phyloP scores from a whole-genome alignment of 2,329 filamentous ascomycete genomes.

The Biscogniauxia sp. region DNA sequence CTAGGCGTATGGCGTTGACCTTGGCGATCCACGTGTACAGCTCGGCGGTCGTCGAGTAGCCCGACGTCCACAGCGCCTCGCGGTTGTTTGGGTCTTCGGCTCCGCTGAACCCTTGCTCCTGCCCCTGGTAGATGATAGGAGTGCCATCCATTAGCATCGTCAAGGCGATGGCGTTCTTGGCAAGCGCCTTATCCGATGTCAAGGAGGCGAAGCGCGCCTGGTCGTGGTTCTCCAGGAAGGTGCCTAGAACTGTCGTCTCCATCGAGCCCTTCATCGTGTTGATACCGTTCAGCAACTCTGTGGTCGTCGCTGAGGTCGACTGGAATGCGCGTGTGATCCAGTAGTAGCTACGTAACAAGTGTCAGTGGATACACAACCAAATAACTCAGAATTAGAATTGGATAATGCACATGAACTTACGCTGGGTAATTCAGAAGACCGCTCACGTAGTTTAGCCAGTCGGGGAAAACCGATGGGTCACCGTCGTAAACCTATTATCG shows the following conservation, averaged over 20 bases:
- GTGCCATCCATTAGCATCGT: slow-evolving; percentile 55
- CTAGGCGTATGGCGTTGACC: slow-evolving; percentile 50
- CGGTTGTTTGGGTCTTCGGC: slow-evolving; percentile 42
- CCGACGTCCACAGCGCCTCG: slow-evolving; percentile 48
- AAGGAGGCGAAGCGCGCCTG: slow-evolving; percentile 43
- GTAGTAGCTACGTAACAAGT: slow-evolving; percentile 36
- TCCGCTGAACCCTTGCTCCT: slow-evolving; percentile 54
- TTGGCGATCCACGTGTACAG: slow-evolving; percentile 45
- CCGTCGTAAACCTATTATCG: slow-evolving; percentile 39
- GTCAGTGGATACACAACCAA: background rate
- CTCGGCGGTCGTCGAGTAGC: slow-evolving; percentile 37
- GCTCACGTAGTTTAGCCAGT: slow-evolving; percentile 46
- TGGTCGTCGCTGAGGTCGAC: slow-evolving; percentile 30
- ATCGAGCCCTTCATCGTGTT: slow-evolving; percentile 22
- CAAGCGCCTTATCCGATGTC: slow-evolving; percentile 46
- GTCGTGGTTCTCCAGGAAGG: slow-evolving; percentile 52
- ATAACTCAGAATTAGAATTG: slow-evolving; percentile 1
- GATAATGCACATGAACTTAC: slow-evolving; percentile 28
- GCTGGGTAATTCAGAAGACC: slow-evolving; percentile 51
- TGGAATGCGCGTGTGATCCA: slow-evolving; percentile 37
- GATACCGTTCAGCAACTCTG: slow-evolving; percentile 35
- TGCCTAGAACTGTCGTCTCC: slow-evolving; percentile 35
- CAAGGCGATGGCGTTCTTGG: slow-evolving; percentile 53
- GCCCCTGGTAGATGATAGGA: slow-evolving; percentile 57
- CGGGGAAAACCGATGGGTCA: slow-evolving; percentile 41